phyloP scores from a whole-genome alignment of 2,329 filamentous ascomycete species.

The Phialemonium atrogriseum region DNA sequence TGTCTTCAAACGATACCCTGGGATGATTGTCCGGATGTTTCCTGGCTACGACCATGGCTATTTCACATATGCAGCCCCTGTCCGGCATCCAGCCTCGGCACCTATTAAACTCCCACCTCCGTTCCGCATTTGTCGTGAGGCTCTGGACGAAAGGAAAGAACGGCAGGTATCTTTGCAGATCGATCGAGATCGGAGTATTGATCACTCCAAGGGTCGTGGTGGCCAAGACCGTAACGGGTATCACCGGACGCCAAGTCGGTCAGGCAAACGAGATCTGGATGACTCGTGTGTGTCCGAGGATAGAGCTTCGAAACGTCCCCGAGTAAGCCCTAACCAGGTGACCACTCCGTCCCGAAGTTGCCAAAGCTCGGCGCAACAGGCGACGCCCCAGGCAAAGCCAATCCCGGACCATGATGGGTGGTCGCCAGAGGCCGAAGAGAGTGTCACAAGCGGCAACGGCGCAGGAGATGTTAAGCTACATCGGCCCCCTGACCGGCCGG shows the following conservation, averaged over 20 bases:
- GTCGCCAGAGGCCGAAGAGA: slow-evolving; percentile 15
- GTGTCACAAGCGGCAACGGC: neutral
- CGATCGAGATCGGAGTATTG: neutral
- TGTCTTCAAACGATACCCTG: slow-evolving; percentile 24
- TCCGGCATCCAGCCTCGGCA: slow-evolving; percentile 10
- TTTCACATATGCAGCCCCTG: slow-evolving; percentile 11
- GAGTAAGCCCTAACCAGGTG: neutral
- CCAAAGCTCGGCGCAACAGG: neutral
- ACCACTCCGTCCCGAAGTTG: neutral
- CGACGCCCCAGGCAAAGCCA: neutral
- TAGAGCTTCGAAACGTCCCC: neutral
- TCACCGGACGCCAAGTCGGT: neutral
- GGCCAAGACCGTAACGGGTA: neutral
- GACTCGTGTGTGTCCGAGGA: neutral
- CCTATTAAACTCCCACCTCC: slow-evolving; percentile 13
- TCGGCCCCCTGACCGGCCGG: neutral
- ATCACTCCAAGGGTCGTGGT: neutral
- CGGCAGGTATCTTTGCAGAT: neutral
- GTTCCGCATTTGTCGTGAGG: neutral
- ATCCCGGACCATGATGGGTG: slow-evolving; percentile 9
- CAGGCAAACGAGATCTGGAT: slow-evolving; percentile 1
- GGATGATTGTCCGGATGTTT: slow-evolving; percentile 18
- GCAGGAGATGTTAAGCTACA: neutral
- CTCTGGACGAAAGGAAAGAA: neutral
- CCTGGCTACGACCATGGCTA: slow-evolving; percentile 15